Percentiles rank a stretch among this genome's conserved stretches.
phyloP scores from a whole-genome alignment of 108 stramenopile species.

The Pseudonitzschia multistriata region DNA sequence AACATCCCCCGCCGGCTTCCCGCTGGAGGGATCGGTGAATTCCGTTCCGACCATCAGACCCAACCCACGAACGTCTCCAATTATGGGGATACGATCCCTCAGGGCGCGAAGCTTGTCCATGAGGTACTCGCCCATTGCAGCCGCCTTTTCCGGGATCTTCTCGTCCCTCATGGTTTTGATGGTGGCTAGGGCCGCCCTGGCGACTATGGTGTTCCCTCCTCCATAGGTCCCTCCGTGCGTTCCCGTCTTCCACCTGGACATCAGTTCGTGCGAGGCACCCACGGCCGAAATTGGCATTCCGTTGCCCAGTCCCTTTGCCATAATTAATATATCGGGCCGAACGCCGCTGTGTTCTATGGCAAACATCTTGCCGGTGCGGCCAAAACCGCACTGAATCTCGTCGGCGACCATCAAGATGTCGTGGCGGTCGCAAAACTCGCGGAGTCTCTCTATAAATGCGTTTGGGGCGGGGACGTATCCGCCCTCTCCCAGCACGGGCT shows the following conservation, averaged over 20 bases:
- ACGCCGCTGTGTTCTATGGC: constrained; percentile 20
- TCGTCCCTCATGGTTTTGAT: constrained; percentile 54
- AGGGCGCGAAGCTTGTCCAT: constrained; percentile 35
- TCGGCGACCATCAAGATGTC: constrained; percentile 9
- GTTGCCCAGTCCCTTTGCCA: constrained; percentile 72
- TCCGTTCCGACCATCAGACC: constrained; percentile 73
- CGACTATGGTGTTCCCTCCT: constrained; percentile 59
- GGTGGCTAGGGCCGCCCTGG: constrained; percentile 66
- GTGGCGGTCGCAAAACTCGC: constrained; percentile 1
- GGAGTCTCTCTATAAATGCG: neutral
- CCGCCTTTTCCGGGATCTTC: constrained; percentile 46
- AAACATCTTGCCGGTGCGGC: constrained; percentile 5
- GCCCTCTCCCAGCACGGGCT: constrained; percentile 1
- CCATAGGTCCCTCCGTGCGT: constrained; percentile 72
- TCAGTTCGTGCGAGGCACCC: constrained; percentile 51
- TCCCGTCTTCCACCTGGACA: constrained; percentile 52
- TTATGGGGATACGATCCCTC: constrained; percentile 31
- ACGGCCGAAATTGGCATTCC: constrained; percentile 72
- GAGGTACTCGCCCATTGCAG: constrained; percentile 41
- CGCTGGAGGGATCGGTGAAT: constrained; percentile 24
- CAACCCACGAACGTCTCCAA: constrained; percentile 61
- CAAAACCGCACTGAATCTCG: constrained; percentile 7
- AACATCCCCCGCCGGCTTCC: neutral
- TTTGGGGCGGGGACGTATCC: constrained; percentile 14
- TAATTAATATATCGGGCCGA: constrained; percentile 64